Base-by-base conservation (phyloP, 768 basidiomycete genomes). In the Phylloporus arenicola region DNA sequence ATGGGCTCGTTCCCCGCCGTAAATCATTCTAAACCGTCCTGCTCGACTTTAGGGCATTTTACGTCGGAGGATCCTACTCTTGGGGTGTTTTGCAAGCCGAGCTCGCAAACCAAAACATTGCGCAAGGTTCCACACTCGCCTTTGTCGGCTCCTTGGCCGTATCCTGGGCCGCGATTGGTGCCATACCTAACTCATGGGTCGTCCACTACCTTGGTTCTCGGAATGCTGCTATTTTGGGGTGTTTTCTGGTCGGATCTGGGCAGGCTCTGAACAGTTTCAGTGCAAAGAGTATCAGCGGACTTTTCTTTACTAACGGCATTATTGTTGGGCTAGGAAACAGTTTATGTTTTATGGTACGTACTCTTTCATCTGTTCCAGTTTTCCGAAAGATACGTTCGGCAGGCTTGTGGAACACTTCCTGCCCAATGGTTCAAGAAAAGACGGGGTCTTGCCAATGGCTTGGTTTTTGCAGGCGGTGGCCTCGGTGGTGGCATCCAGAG, bases 361-460 rank as follows among this genome's bases (percentile, higher is more conserved):
- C 34, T 46, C 25, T 17, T 35, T 37, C 22, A 24, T 34, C 44
- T 37, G 19, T 38, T 42, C n/a, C 17, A 19, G 13, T 43, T 33
- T 1, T 38, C 17, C 12, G 20, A 43, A 45, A 22, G 34, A 33
- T 33, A 33, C n/a, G 2, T 7, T 30, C 24, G 3, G 30, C 33
- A 60, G 65, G 58, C 55, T 50, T 69, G 69, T 51, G 63, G 58
- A 45, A 61, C 69, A 2, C 63, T 72, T 13, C 67, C 68, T 19
- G 56, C 68, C 0, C 72, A 69, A 30, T 70, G 68, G 60, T 70
- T 71, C 52, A 62, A 58, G 35, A 60, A 59, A 48, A 59, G 52
- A 24, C 64, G 64, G 5, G 69, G 68, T 9, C 54, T 70, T 6
- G 64, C 71, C 12, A 70, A 68, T 16, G 69, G 66, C 33, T 54